Evolutionary conservation across 2,329 filamentous ascomycete genomes (phyloP), one percentile per base, ranked within the genome.

Genomic region (Penicillium frequentans): DNA sequence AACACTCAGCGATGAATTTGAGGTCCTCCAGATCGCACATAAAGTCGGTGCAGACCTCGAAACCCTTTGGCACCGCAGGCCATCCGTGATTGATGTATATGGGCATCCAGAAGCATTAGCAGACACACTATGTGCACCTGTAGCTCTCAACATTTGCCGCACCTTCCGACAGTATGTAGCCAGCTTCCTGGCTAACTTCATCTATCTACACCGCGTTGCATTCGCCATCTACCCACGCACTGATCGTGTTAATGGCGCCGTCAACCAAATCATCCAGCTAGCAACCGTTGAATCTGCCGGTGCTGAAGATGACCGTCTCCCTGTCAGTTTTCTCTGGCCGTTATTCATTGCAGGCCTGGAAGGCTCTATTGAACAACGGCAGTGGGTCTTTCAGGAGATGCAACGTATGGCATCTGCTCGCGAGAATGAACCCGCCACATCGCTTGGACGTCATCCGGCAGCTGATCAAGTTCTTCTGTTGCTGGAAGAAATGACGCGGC

Each of bases 181-280:
- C 45, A 73, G 70, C 39, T 74, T 74, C 46, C 63, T 74, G 7
- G 69, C 72, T 11, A 70, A 67, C 11, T 74, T 73, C 19, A 71
- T 74, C 21, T 73, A 74, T 50, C 59, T 74, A 26, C 72, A 73
- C 52, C 70, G 72, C 1, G 72, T 74, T 8, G 72, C 72, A 7
- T 74, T 74, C 52, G 70, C 70, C 16, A 74, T 74, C 14, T 74
- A 74, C 37, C 72, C 71, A 3, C 70, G 72, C 7, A 74, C 72
- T 10, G 72, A 73, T 47, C 67, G 70, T 1, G 72, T 74, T 44
- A 69, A 72, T 33, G 66, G 70, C 5, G 71, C 71, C 9, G 71
- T 74, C 5, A 66, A 71, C 42, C 64, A 72, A 52, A 74, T 74
- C 39, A 71, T 74, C n/a, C 68, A 72, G 35, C 59, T 74, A 24